phyloP scores from a whole-genome alignment of 495 filamentous ascomycete species.

The Filosporella fistucella region DNA sequence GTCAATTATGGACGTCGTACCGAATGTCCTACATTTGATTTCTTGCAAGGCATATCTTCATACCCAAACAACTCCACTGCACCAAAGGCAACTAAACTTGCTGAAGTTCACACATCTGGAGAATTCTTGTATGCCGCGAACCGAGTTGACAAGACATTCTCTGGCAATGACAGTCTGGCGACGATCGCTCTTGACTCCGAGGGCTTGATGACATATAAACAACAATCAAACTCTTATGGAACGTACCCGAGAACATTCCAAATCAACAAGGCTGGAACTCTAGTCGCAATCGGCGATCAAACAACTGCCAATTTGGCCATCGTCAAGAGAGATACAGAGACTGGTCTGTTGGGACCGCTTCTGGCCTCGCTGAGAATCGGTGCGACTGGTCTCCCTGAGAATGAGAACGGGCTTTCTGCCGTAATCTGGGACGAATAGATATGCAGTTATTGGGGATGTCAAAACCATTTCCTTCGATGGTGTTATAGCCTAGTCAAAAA shows the following conservation, averaged over 20 bases:
- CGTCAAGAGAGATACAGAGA: constrained; percentile 48
- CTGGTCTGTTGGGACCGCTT: constrained; percentile 45
- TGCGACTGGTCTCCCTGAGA: constrained; percentile 31
- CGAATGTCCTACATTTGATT: constrained; percentile 38
- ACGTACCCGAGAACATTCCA: constrained; percentile 57
- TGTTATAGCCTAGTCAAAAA: too few relatives aligned
- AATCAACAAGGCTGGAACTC: constrained; percentile 55
- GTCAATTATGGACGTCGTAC: constrained; percentile 50
- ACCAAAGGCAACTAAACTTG: constrained; percentile 41
- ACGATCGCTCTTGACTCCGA: constrained; percentile 37
- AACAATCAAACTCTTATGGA: constrained; percentile 50
- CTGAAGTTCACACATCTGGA: constrained; percentile 57
- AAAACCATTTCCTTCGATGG: too few relatives aligned
- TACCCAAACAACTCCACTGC: constrained; percentile 35
- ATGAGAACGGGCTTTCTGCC: constrained; percentile 40
- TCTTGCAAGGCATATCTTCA: constrained; percentile 36
- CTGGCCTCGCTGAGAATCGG: constrained; percentile 35
- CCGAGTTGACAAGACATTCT: constrained; percentile 34
- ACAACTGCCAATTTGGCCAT: constrained; percentile 50
- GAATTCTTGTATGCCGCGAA: constrained; percentile 37
- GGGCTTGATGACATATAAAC: constrained; percentile 42
- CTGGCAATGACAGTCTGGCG: constrained; percentile 28
- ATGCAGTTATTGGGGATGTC: too few relatives aligned
- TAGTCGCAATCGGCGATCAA: constrained; percentile 58
- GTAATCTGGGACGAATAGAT: constrained; percentile 40